Conservation (phyloP, 139 green algal genomes). For the Picochlorum sp. region DNA sequence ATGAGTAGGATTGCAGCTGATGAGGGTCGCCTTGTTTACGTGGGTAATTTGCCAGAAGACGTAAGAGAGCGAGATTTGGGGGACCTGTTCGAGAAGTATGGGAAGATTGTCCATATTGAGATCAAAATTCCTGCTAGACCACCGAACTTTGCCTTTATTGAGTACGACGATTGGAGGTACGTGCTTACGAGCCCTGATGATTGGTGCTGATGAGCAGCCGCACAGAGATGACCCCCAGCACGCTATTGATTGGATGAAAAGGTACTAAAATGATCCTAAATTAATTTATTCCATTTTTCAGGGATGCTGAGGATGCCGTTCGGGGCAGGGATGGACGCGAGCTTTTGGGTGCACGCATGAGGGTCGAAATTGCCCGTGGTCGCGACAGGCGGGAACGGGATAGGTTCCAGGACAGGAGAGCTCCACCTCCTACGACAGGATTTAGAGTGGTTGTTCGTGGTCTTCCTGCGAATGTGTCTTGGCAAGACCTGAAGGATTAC, state of each 20-base stretch:
- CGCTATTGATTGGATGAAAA: too few relatives aligned
- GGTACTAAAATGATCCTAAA: neutral
- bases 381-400: neutral
- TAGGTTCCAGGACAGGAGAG: conserved; percentile 2
- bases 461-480: conserved; percentile 74
- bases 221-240: too few relatives aligned
- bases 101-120: conserved; percentile 69
- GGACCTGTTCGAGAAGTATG: conserved; percentile 85
- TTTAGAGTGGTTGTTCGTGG: conserved; percentile 65
- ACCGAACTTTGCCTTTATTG: conserved; percentile 80
- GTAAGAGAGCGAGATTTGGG: conserved; percentile 77
- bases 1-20: conserved; percentile 26
- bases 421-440: conserved; percentile 26
- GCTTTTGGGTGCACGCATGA: conserved; percentile 67
- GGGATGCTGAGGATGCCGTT: conserved; percentile 82
- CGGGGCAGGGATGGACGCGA: conserved; percentile 78
- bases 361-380: conserved; percentile 53
- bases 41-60: conserved; percentile 77
- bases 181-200: neutral
- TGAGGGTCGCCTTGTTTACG: conserved; percentile 26
- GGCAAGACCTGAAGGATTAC: conserved; percentile 93
- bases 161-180: conserved; percentile 65
- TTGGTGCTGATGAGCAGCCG: neutral
- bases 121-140: conserved; percentile 74
- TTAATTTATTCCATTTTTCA: conserved; percentile 6